Conservation (phyloP, 2,329 filamentous ascomycete species). For the Ophioceras dolichostomum region DNA sequence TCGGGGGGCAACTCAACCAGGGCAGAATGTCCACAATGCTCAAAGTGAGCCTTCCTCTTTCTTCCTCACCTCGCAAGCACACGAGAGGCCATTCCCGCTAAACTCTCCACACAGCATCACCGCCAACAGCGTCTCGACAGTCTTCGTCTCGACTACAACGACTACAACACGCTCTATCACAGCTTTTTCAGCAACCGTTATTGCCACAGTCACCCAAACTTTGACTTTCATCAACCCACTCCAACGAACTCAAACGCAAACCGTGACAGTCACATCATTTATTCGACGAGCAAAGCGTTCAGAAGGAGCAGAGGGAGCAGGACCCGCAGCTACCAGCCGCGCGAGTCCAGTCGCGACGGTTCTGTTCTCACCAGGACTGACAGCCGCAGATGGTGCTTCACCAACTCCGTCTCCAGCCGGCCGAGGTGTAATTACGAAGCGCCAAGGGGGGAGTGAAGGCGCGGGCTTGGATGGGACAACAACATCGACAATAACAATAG, state of each 20-base stretch:
- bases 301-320: neutral
- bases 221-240: constrained; percentile 14
- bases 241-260: constrained; percentile 10
- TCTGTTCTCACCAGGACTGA: too few species aligned
- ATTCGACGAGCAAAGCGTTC: constrained; percentile 1
- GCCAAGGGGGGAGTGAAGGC: neutral
- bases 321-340: too few species aligned
- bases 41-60: neutral
- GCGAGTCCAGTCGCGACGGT: too few species aligned
- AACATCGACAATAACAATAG: constrained; percentile 7
- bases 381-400: too few species aligned
- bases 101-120: neutral
- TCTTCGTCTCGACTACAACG: constrained; percentile 7
- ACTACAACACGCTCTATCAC: constrained; percentile 10
- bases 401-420: too few species aligned
- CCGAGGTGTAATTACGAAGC: too few species aligned
- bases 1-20: neutral
- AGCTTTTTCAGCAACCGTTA: constrained; percentile 6
- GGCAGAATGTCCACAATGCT: neutral
- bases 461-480: constrained; percentile 1
- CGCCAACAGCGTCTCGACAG: constrained; percentile 2
- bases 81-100: too few species aligned
- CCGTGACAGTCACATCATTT: constrained; percentile 8
- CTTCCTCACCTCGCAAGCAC: too few species aligned
- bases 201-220: constrained; percentile 10